Base-by-base conservation (phyloP, 805 yeast species). In the Grigorovia yakushimaensis region DNA sequence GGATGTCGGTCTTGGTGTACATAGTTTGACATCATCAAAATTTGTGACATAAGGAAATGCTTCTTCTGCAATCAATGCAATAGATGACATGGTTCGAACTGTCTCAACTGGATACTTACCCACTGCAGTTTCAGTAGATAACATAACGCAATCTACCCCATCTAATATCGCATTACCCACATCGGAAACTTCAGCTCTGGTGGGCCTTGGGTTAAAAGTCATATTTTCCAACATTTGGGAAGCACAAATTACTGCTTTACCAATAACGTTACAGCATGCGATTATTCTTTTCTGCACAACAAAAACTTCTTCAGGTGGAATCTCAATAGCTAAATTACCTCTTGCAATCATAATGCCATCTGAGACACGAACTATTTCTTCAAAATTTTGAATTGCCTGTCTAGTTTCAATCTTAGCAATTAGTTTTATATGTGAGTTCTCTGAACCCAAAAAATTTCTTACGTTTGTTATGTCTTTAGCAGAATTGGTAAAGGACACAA, bases 311-410 rank as follows among this genome's bases (percentile, higher is more conserved):
- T 97, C 91, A 57, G 98, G 98, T 57, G 98, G 98, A 65, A 93
- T 91, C 78, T 93, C 98, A 66, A 93, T 93, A 78, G 98, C 98
- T 64, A 93, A 79, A 72, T 93, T 98, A 78, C 98, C 98, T 76
- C 98, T 84, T 64, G 98, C 98, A 69, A 93, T 97, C 98, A 93
- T 93, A 66, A 93, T 96, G 78, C 98, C 98, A 69, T 93, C 98
- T 53, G 98, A 91, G 71, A 81, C 95, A 62, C 70, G 69, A 68
- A 93, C 81, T 66, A 93, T 93, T 53, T 86, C 97, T 71, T 93
- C 98, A 67, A 93, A 93, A 82, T 93, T 93, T 84, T 93, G 88
- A 63, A 93, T 98, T 79, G 98, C 98, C 75, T 93, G 98, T 77
- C 89, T 97, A 78, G 88, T 89, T 79, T 93, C 98, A 68, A 93